phyloP scores from a whole-genome alignment of 202 grass and related monocot genomes.

The Zizania palustris region DNA sequence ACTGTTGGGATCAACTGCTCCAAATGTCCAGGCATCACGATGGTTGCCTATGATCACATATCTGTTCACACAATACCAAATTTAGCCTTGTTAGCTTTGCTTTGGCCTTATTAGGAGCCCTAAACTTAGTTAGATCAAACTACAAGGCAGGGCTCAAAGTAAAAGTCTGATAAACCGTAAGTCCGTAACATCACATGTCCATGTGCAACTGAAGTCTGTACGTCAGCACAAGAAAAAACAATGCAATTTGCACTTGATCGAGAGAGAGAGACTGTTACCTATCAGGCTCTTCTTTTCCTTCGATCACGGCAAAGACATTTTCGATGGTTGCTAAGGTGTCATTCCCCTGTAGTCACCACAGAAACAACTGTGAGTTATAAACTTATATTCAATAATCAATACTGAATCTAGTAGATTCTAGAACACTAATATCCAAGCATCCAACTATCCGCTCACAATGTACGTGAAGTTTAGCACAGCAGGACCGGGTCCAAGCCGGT shows the following conservation, averaged over 20 bases:
- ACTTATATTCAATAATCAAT: not conserved
- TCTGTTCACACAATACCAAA: not conserved
- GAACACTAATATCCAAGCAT: not conserved
- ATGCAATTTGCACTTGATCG: not conserved
- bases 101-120: not conserved
- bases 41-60: constrained; percentile 89
- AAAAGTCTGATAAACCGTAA: not conserved
- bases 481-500: constrained; percentile 64
- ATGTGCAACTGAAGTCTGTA: not conserved
- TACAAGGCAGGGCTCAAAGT: not conserved
- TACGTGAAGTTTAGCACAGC: constrained; percentile 68
- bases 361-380: not conserved
- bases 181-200: not conserved
- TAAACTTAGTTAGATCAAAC: not conserved
- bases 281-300: constrained; percentile 71
- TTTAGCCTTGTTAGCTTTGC: not conserved
- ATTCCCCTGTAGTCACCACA: constrained; percentile 50
- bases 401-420: not conserved
- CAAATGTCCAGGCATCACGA: constrained; percentile 97
- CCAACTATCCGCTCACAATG: constrained; percentile 41
- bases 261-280: constrained; percentile 37
- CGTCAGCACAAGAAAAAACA: not conserved
- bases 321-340: constrained; percentile 66
- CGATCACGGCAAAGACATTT: constrained; percentile 68
- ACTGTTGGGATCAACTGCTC: constrained; percentile 80